phyloP scores from a whole-genome alignment of 2,329 filamentous ascomycete genomes.

The Aspergillus fijiensis region DNA sequence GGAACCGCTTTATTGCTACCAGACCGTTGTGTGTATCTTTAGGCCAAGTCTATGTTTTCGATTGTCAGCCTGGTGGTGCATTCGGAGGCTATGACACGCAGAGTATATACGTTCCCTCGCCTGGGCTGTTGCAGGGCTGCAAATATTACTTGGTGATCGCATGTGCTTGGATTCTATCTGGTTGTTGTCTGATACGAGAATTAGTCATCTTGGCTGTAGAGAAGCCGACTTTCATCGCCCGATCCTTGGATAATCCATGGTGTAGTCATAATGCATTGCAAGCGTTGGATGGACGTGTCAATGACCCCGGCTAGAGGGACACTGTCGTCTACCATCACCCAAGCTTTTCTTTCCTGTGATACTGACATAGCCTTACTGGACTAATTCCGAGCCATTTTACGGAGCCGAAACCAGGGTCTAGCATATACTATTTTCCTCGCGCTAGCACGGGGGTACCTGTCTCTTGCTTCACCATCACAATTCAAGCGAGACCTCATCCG shows the following conservation, averaged over 20 bases:
- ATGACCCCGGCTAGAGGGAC: too few relatives aligned
- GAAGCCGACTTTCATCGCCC: too few relatives aligned
- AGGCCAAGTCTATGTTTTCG: background rate
- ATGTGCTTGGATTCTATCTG: background rate
- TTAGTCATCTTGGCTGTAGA: too few relatives aligned
- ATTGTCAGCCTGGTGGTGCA: background rate
- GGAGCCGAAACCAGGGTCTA: background rate
- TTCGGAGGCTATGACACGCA: background rate
- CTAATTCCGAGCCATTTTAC: background rate
- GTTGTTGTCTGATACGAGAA: background rate
- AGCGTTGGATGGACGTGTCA: too few relatives aligned
- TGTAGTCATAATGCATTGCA: background rate
- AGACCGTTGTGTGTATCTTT: background rate
- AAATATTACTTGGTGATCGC: constrained; percentile 5
- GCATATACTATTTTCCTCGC: background rate
- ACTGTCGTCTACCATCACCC: too few relatives aligned
- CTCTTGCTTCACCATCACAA: background rate
- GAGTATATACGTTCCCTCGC: constrained; percentile 3
- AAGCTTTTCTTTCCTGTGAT: too few relatives aligned
- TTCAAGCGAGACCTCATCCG: background rate
- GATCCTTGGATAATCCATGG: too few relatives aligned
- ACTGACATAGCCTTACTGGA: too few relatives aligned
- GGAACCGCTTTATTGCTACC: constrained; percentile 6
- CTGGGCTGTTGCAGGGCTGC: constrained; percentile 1
- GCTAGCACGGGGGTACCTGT: background rate